phyloP scores from a whole-genome alignment of 1,284 basidiomycete species.

The Trametes pubescens region DNA sequence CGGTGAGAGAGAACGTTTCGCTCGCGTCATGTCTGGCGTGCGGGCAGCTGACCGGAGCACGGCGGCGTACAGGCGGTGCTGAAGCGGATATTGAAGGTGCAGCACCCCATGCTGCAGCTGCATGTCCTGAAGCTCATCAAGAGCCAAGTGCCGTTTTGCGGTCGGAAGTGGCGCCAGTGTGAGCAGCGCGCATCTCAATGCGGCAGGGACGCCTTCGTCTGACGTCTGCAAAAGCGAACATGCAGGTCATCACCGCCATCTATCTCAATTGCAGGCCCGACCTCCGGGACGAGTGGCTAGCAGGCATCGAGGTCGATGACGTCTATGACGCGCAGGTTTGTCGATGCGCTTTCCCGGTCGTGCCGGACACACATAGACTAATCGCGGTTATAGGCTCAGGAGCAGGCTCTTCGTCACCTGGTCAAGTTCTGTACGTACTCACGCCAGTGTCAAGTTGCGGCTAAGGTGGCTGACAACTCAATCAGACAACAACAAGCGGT shows the following conservation, averaged over 20 bases:
- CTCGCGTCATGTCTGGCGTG: slow-evolving; percentile 3
- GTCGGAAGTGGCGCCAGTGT: slow-evolving; percentile 98
- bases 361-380: not conserved
- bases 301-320: slow-evolving; percentile 92
- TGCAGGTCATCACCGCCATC: slow-evolving; percentile 99
- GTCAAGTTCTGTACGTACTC: slow-evolving; percentile 88
- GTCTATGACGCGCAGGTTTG: slow-evolving; percentile 82
- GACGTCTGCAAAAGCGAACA: slow-evolving; percentile 76
- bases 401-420: slow-evolving; percentile 93
- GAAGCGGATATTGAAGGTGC: slow-evolving; percentile 93
- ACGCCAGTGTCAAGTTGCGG: not conserved
- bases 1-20: slow-evolving; percentile 60
- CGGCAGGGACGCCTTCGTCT: not conserved
- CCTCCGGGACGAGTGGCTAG: slow-evolving; percentile 97
- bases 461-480: slow-evolving; percentile 6
- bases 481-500: slow-evolving; percentile 81
- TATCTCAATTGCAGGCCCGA: slow-evolving; percentile 98
- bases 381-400: slow-evolving; percentile 75
- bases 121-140: slow-evolving; percentile 99
- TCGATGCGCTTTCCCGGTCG: slow-evolving; percentile 10
- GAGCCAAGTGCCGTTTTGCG: slow-evolving; percentile 98
- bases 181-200: slow-evolving; percentile 39
- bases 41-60: slow-evolving; percentile 21
- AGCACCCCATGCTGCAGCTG: slow-evolving; percentile 93
- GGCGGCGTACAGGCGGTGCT: slow-evolving; percentile 77